A percentile compares a stretch with the other conserved stretches of the same genome.
These are phyloP conservation scores for Reutealis trisperma DNA, from an alignment of 345 rosid genomes.

Conservation along the genomic window DNA sequence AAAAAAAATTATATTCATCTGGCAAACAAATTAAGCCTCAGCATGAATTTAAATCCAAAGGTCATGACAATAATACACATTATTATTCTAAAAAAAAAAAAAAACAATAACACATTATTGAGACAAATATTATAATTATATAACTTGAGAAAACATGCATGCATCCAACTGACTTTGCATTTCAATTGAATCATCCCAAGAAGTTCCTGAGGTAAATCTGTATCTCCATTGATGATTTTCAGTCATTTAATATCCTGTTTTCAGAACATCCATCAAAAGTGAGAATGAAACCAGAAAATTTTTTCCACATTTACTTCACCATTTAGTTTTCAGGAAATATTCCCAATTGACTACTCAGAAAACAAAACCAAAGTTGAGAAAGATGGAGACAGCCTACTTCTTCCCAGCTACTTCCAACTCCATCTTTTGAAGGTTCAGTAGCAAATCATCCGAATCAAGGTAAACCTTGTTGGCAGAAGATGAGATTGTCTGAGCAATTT, in stretches of 20 bases:
- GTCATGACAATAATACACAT: no score
- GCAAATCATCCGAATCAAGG: constrained; percentile 68
- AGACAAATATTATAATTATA: no score
- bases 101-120: no score
- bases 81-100: no score
- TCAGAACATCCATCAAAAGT: background rate
- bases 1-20: no score
- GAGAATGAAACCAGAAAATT: background rate
- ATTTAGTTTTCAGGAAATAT: background rate
- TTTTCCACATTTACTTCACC: constrained; percentile 6
- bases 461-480: constrained; percentile 72
- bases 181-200: background rate
- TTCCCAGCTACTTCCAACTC: constrained; percentile 44
- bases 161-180: constrained; percentile 7
- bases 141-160: background rate
- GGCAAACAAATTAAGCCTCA: no score
- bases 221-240: background rate
- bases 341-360: constrained; percentile 6
- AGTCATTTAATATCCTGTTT: background rate
- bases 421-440: constrained; percentile 81
- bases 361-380: background rate
- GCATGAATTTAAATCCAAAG: no score
- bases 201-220: background rate
- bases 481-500: constrained; percentile 79
- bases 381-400: constrained; percentile 30